Evolutionary conservation across 2,329 filamentous ascomycete genomes (phyloP).

Genomic region (Geosmithia putterillii): DNA sequence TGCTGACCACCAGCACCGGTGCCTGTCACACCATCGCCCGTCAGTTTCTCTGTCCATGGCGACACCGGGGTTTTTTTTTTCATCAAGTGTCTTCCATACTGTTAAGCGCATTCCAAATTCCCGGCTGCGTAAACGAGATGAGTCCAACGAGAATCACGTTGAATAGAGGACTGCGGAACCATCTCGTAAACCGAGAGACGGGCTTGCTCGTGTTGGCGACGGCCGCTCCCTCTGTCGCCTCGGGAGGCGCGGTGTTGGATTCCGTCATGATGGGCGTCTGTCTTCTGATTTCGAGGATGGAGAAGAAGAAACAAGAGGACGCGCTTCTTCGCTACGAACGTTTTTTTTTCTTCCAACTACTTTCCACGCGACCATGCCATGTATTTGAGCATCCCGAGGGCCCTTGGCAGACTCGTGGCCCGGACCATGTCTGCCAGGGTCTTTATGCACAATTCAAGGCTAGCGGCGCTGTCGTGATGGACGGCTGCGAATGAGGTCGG

Average conservation of each 20-base stretch:
- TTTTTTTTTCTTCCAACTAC: no score
- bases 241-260: not conserved
- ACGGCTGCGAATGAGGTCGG: no score
- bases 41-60: not conserved
- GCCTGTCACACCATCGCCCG: not conserved
- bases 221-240: not conserved
- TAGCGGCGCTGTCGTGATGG: not conserved
- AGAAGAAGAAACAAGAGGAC: no score
- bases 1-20: constrained; percentile 36
- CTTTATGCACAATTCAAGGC: not conserved
- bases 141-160: constrained; percentile 39
- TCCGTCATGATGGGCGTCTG: not conserved
- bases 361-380: no score
- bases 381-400: no score
- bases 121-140: constrained; percentile 37
- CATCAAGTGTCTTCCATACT: constrained; percentile 7
- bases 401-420: not conserved
- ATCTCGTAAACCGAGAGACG: constrained; percentile 9
- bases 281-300: no score
- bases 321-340: not conserved
- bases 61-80: not conserved
- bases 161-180: constrained; percentile 39
- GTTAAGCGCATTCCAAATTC: constrained; percentile 45
- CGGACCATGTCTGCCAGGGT: not conserved
- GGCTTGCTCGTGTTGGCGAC: not conserved